phyloP scores from a whole-genome alignment of 352 stramenopile genomes.

The Thraustochytrium sp. region DNA sequence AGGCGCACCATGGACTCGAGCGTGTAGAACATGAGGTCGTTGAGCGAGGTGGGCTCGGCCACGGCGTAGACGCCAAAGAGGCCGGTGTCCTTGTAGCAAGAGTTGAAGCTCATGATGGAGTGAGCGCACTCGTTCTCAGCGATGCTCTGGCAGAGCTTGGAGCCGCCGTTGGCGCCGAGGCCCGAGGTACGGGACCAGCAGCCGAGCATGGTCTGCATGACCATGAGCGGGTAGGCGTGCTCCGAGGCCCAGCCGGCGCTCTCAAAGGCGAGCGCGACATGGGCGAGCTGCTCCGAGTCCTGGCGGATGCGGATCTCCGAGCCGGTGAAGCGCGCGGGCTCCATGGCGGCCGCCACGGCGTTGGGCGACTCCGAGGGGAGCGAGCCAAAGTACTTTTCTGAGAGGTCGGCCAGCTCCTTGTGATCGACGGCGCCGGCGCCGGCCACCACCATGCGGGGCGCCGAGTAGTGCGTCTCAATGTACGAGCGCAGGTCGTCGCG shows the following conservation, averaged over 20 bases:
- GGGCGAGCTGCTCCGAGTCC: slow-evolving; percentile 73
- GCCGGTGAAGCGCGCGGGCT: slow-evolving; percentile 72
- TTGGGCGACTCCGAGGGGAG: slow-evolving; percentile 60
- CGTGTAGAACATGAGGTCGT: slow-evolving; percentile 77
- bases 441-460: slow-evolving; percentile 96
- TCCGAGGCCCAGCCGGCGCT: slow-evolving; percentile 95
- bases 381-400: slow-evolving; percentile 90
- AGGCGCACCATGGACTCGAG: slow-evolving; percentile 90
- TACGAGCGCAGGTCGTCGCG: slow-evolving; percentile 90
- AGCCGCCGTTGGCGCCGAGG: slow-evolving; percentile 87
- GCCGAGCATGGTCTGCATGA: slow-evolving; percentile 91
- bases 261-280: slow-evolving; percentile 95
- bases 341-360: slow-evolving; percentile 61
- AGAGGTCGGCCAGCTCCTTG: slow-evolving; percentile 90
- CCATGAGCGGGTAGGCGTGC: slow-evolving; percentile 95
- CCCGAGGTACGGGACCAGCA: slow-evolving; percentile 83
- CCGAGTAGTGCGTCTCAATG: slow-evolving; percentile 99
- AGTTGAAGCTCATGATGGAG: slow-evolving; percentile 98
- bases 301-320: slow-evolving; percentile 85
- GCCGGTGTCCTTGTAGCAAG: slow-evolving; percentile 99
- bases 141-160: slow-evolving; percentile 90
- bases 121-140: slow-evolving; percentile 91
- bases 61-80: slow-evolving; percentile 98
- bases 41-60: slow-evolving; percentile 55
- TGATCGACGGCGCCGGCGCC: slow-evolving; percentile 95